phyloP scores from a whole-genome alignment of 164 flowering plant genomes.

The Malania oleifera region DNA sequence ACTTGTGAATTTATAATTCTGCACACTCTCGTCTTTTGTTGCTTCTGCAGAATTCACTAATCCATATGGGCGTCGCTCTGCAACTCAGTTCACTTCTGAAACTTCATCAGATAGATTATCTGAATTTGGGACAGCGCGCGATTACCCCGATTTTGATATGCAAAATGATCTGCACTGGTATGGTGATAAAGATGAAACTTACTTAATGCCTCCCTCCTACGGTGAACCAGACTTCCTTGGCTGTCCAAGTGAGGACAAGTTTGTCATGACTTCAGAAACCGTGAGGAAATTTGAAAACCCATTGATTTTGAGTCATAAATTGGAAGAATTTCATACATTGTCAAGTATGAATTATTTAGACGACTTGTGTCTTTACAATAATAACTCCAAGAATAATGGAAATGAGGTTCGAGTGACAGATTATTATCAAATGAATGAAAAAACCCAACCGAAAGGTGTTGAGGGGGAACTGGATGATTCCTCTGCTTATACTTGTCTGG shows the following conservation, averaged over 20 bases:
- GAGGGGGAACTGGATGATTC: conserved; percentile 10
- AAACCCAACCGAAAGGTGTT: conserved; percentile 10
- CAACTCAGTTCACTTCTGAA: conserved; percentile 38
- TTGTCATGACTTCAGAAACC: conserved; percentile 41
- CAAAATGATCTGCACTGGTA: conserved; percentile 56
- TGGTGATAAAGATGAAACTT: conserved; percentile 57
- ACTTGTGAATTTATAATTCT: no score
- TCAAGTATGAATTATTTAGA: conserved; percentile 26
- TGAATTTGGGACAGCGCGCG: conserved; percentile 88
- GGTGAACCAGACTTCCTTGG: conserved; percentile 38
- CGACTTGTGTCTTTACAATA: conserved; percentile 22
- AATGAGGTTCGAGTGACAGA: conserved; percentile 19
- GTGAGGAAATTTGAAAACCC: conserved; percentile 23
- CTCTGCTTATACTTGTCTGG: conserved; percentile 17
- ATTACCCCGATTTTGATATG: conserved; percentile 66
- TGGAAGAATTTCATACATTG: conserved; percentile 29
- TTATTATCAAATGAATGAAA: conserved; percentile 25
- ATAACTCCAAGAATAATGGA: conserved; percentile 14
- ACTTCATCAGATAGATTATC: conserved; percentile 69
- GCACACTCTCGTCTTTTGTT: background rate
- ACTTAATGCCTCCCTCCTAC: conserved; percentile 39
- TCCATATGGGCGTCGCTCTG: conserved; percentile 65
- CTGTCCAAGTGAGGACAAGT: conserved; percentile 76
- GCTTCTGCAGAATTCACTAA: conserved; percentile 59
- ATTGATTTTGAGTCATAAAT: conserved; percentile 12